Evolutionary conservation across 345 rosid genomes (phyloP), one percentile per base, ranked within the genome.

Genomic region (Camelina hispida): DNA sequence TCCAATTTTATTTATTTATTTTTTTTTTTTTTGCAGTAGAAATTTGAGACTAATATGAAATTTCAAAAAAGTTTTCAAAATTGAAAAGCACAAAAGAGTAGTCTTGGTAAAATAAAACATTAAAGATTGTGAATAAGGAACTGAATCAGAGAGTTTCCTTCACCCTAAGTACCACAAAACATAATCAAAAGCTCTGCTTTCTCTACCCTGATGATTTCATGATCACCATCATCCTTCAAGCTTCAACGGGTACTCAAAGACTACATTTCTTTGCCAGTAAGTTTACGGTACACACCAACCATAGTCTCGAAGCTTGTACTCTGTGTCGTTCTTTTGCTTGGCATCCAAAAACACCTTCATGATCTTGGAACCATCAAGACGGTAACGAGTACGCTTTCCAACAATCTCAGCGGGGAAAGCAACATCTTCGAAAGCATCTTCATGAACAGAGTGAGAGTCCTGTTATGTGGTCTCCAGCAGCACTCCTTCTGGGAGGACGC

Each of bases 341-440:
- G 90, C 81, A 69, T 90, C 96, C 88, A 93, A 85, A 83, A 76
- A 89, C 30, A 93, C 97, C 94, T 90, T 92, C 76, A 76, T 84
- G 68, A 89, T 83, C 79, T 93, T 93, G 70, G 98, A 82, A 4
- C 98, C 98, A 75, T 93, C 97, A 34, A 90, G 70, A 60, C 84
- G 81, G 83, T 90, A 90, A 34, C 96, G 83, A 50, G 83, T 70
- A 8, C 95, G 93, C 73, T 90, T 93, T 55, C 91, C 98, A 47
- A 93, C 98, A 78, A 93, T 93, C 85, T 93, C 97, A 22, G 98
- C 97, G 11, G 97, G 98, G 20, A 79, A 84, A 4, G 89, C 97
- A 0, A 88, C 84, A 80, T 90, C 98, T 72, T 93, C 93, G 20
- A 93, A n/a, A n/a, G 95, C 75, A 90, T 81, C 93, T 50, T 89